Percentiles rank a stretch among this genome's conserved stretches.
phyloP scores from a whole-genome alignment of 1,139 yeast species.

The Neolecta irregularis region DNA sequence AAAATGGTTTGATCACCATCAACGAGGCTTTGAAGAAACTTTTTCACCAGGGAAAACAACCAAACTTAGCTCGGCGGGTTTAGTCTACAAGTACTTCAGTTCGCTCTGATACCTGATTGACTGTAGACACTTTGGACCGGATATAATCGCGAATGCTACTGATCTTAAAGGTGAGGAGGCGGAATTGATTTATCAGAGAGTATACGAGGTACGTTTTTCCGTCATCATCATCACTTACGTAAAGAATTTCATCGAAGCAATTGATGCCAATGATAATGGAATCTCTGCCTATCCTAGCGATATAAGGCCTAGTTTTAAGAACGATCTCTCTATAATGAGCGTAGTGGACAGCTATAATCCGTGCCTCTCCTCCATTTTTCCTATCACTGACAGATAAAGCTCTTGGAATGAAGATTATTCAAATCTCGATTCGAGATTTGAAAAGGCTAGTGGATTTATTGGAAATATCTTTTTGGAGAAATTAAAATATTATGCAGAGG shows the following conservation, averaged over 20 bases:
- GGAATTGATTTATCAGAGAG: conserved; percentile 51
- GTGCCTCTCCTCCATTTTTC: conserved; percentile 18
- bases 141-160: conserved; percentile 38
- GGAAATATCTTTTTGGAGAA: conserved; percentile 60
- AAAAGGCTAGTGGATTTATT: conserved; percentile 62
- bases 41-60: conserved; percentile 38
- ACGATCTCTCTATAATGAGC: conserved; percentile 45
- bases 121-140: conserved; percentile 70
- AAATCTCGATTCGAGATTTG: conserved; percentile 51
- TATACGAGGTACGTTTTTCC: conserved; percentile 35
- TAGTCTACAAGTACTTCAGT: conserved; percentile 36
- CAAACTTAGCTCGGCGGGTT: conserved; percentile 84
- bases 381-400: conserved; percentile 17
- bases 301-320: conserved; percentile 22
- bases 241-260: conserved; percentile 55
- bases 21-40: conserved; percentile 58
- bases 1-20: conserved; percentile 91
- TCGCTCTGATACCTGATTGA: neutral
- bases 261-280: conserved; percentile 96
- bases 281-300: conserved; percentile 48
- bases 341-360: conserved; percentile 71
- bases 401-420: conserved; percentile 36
- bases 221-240: neutral
- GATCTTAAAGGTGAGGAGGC: conserved; percentile 28
- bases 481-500: conserved; percentile 56